Conservation (phyloP, 2,329 filamentous ascomycete species). For the Diaporthe vaccinii region DNA sequence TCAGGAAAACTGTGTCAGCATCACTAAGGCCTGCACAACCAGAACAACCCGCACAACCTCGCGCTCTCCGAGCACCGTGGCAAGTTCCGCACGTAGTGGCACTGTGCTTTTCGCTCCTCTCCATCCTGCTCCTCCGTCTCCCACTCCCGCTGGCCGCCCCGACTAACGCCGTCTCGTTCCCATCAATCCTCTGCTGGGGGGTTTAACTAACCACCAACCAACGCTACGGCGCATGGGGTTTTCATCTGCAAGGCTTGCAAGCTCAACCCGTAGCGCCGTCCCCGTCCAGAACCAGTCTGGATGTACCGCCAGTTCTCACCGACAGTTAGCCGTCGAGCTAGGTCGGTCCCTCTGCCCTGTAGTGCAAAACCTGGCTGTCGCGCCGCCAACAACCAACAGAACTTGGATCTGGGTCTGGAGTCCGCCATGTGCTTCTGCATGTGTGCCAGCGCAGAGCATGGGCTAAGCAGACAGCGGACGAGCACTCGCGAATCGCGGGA, state of each 20-base stretch:
- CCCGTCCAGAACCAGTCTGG: background rate
- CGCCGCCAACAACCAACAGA: slow-evolving; percentile 16
- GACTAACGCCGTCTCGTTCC: slow-evolving; percentile 22
- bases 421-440: slow-evolving; percentile 20
- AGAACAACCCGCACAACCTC: background rate
- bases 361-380: slow-evolving; percentile 10
- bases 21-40: background rate
- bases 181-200: background rate
- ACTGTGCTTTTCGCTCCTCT: background rate
- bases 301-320: slow-evolving; percentile 31
- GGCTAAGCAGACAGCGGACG: slow-evolving; percentile 14
- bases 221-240: slow-evolving; percentile 1
- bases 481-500: slow-evolving; percentile 18
- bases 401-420: background rate
- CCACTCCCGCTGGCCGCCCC: slow-evolving; percentile 15
- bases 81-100: background rate
- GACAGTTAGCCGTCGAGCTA: slow-evolving; percentile 32
- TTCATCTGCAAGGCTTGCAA: slow-evolving; percentile 12
- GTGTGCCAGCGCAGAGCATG: slow-evolving; percentile 29
- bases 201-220: slow-evolving; percentile 23
- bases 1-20: slow-evolving; percentile 10
- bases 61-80: slow-evolving; percentile 19
- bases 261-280: slow-evolving; percentile 15
- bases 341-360: slow-evolving; percentile 7
- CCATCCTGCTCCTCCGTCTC: background rate